Evolutionary conservation across 306 rosid genomes (phyloP).

Genomic region (Calophaca sinica): DNA sequence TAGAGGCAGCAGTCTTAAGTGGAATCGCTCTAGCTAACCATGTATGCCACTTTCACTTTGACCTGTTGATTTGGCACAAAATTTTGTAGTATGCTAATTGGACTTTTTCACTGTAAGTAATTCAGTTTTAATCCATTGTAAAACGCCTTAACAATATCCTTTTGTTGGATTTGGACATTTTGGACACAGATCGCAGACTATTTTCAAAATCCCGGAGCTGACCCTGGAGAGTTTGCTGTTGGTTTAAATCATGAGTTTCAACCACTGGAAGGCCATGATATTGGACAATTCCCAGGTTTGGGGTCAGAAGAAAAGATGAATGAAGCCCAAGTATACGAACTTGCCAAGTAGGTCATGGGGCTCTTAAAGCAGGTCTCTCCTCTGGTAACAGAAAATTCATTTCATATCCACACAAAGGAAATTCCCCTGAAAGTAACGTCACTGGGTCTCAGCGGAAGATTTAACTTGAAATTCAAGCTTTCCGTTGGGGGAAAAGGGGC

Average conservation of each 20-base stretch:
- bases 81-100: background rate
- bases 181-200: conserved; percentile 78
- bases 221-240: conserved; percentile 64
- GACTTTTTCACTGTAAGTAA: background rate
- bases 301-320: conserved; percentile 48
- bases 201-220: conserved; percentile 55
- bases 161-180: conserved; percentile 15
- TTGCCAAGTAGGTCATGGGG: conserved; percentile 44
- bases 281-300: conserved; percentile 81
- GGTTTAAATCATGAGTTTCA: conserved; percentile 74
- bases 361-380: conserved; percentile 38
- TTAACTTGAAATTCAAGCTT: conserved; percentile 17
- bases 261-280: conserved; percentile 74
- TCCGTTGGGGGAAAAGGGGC: conserved; percentile 20
- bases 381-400: conserved; percentile 9
- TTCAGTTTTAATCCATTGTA: conserved; percentile 32
- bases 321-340: conserved; percentile 51
- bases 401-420: conserved; percentile 40
- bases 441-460: background rate
- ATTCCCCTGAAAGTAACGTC: background rate
- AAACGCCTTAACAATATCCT: background rate
- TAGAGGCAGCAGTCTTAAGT: conserved; percentile 89
- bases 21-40: conserved; percentile 89
- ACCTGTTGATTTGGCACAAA: background rate
- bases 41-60: conserved; percentile 50